Percentiles rank a stretch among this genome's conserved stretches.
Conservation (phyloP, 768 basidiomycete genomes). For the Hypsizygus marmoreus region DNA sequence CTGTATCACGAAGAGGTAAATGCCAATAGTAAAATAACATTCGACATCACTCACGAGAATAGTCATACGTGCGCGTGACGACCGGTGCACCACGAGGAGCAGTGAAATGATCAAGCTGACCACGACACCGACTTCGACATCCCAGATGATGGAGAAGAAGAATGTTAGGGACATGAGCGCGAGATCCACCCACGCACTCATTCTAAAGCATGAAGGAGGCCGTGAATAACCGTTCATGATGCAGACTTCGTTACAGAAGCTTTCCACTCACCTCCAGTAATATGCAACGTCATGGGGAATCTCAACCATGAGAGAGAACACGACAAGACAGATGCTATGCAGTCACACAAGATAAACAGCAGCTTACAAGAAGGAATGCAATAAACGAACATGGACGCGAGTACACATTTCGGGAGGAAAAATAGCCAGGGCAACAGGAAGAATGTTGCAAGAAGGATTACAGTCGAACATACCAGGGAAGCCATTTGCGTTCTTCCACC, state of each 20-base stretch:
- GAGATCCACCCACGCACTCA: conserved; percentile 93
- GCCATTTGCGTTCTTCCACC: conserved; percentile 91
- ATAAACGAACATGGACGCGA: conserved; percentile 77
- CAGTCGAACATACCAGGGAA: conserved; percentile 69
- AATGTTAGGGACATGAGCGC: conserved; percentile 88
- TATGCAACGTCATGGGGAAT: conserved; percentile 85
- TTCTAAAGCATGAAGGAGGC: conserved; percentile 41
- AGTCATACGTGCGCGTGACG: conserved; percentile 87
- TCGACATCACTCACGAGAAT: conserved; percentile 63
- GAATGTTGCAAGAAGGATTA: conserved; percentile 84
- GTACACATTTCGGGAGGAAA: conserved; percentile 86
- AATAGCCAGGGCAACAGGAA: conserved; percentile 86
- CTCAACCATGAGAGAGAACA: conserved; percentile 81
- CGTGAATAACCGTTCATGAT: not conserved
- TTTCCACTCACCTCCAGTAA: conserved; percentile 69
- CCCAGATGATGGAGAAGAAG: conserved; percentile 83
- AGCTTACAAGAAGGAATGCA: not conserved
- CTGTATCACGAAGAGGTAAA: conserved; percentile 32
- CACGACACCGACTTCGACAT: conserved; percentile 91
- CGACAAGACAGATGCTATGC: conserved; percentile 78
- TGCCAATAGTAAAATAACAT: not conserved
- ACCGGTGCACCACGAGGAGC: conserved; percentile 85
- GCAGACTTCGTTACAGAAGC: too few relatives aligned
- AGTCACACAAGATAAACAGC: not conserved
- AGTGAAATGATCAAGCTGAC: conserved; percentile 87